Evolutionary conservation across 495 filamentous ascomycete genomes (phyloP).

Genomic region (Xylaria venustula): DNA sequence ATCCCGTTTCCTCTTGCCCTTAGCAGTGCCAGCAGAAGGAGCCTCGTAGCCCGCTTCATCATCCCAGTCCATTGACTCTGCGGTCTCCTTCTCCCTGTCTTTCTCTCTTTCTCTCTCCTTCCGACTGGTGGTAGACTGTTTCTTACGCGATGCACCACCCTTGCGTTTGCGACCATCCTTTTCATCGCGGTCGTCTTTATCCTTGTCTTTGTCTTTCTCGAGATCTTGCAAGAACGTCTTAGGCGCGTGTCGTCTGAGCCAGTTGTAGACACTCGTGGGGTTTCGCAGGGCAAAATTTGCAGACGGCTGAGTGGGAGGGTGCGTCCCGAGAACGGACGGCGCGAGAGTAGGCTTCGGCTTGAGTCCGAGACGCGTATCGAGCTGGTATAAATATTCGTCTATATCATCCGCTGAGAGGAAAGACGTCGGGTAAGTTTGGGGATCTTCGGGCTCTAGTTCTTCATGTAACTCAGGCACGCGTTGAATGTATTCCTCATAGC

Average conservation of each 20-base stretch:
- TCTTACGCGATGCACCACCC: constrained; percentile 25
- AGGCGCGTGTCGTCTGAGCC: constrained; percentile 80
- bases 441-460: constrained; percentile 42
- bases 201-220: constrained; percentile 63
- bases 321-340: constrained; percentile 46
- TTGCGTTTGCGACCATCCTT: constrained; percentile 37
- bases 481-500: constrained; percentile 37
- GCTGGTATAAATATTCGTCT: constrained; percentile 70
- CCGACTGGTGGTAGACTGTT: constrained; percentile 28
- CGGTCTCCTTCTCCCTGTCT: constrained; percentile 34
- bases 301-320: constrained; percentile 26
- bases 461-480: constrained; percentile 37
- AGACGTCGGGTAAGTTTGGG: constrained; percentile 39
- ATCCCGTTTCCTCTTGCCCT: constrained; percentile 54
- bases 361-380: constrained; percentile 65
- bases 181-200: constrained; percentile 37
- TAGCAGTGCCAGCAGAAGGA: constrained; percentile 16
- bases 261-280: constrained; percentile 84
- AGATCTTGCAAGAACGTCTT: constrained; percentile 81
- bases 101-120: constrained; percentile 30
- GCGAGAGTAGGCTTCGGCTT: constrained; percentile 41
- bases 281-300: constrained; percentile 67
- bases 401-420: constrained; percentile 77
- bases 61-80: constrained; percentile 39
- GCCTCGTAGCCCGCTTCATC: constrained; percentile 50